These are phyloP conservation scores for Actinomortierella ambigua DNA, from an alignment of 371 early-diverging fungal species.

Conservation along the genomic window DNA sequence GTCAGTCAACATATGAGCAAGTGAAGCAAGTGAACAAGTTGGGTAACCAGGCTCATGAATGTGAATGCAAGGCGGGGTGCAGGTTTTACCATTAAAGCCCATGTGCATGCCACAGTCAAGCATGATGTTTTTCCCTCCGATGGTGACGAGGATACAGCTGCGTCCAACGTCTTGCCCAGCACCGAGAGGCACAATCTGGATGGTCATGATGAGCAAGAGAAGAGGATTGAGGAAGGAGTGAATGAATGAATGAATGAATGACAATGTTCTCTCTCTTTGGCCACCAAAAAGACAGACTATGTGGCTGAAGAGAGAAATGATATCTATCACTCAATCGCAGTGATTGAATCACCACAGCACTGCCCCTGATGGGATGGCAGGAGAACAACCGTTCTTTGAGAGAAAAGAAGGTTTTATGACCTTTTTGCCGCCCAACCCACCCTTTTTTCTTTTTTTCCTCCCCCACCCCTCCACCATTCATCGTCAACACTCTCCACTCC, in stretches of 20 bases:
- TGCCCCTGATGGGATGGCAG: too few relatives aligned
- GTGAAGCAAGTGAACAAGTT: too few relatives aligned
- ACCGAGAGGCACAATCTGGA: slow-evolving; percentile 61
- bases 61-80: too few relatives aligned
- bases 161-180: slow-evolving; percentile 91
- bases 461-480: neutral
- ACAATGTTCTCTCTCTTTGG: neutral
- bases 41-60: too few relatives aligned
- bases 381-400: neutral
- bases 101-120: slow-evolving; percentile 99
- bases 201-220: slow-evolving; percentile 43
- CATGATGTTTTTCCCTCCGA: slow-evolving; percentile 93
- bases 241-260: neutral
- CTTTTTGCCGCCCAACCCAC: too few relatives aligned
- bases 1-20: too few relatives aligned
- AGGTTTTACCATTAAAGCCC: slow-evolving; percentile 83
- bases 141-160: slow-evolving; percentile 89
- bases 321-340: too few relatives aligned
- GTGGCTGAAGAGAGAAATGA: too few relatives aligned
- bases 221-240: neutral
- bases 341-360: too few relatives aligned
- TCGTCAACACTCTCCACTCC: neutral
- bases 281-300: too few relatives aligned
- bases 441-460: too few relatives aligned
- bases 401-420: too few relatives aligned